Evolutionary conservation across 2,329 filamentous ascomycete species (phyloP).

Genomic region (Aspergillus sojae): DNA sequence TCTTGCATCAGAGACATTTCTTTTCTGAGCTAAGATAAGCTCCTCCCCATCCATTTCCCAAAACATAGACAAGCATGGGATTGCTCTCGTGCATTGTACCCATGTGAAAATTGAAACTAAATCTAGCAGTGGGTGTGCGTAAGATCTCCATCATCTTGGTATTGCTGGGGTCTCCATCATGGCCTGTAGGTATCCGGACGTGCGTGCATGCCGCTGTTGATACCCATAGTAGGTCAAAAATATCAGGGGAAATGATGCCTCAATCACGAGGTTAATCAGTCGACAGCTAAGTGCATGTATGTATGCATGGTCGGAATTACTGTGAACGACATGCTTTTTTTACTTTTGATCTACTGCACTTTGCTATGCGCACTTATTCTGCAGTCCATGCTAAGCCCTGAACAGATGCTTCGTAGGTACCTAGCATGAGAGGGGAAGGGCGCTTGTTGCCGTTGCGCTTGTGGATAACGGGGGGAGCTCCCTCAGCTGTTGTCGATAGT

Average conservation of each 20-base stretch:
- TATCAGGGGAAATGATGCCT: neutral
- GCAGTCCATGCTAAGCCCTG: neutral
- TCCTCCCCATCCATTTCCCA: slow-evolving; percentile 9
- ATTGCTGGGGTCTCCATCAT: neutral
- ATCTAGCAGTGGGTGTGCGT: slow-evolving; percentile 4
- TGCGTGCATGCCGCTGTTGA: neutral
- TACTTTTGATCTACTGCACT: neutral
- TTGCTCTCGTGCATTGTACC: slow-evolving; percentile 18
- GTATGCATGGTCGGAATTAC: neutral
- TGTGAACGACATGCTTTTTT: neutral
- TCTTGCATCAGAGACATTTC: slow-evolving; percentile 15
- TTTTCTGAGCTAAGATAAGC: neutral
- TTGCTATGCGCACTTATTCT: neutral
- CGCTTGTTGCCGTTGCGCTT: neutral
- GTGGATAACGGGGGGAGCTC: neutral
- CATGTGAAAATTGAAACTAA: slow-evolving; percentile 19
- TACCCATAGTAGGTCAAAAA: neutral
- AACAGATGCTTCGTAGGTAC: neutral
- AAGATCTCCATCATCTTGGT: slow-evolving; percentile 6
- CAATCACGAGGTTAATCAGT: neutral
- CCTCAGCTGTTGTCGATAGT: neutral
- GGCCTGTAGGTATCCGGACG: neutral
- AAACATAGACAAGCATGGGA: slow-evolving; percentile 12
- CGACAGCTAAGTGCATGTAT: neutral
- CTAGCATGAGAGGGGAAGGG: neutral